Conservation (phyloP, 495 filamentous ascomycete genomes). For the Xylaria scruposa region DNA sequence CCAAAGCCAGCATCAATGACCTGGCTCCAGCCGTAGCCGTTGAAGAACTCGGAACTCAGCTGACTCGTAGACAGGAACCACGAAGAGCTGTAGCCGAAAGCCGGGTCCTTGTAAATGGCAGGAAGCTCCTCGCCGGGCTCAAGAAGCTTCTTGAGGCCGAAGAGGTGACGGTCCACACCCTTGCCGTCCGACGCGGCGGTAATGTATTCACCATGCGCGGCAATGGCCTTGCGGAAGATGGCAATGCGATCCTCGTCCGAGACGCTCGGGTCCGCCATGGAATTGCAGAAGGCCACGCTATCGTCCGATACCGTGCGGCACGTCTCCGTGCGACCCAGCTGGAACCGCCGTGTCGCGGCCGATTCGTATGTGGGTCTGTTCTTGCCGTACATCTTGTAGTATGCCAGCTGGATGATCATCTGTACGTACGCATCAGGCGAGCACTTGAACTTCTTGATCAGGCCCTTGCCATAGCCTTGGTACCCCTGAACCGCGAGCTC, state of each 20-base stretch:
- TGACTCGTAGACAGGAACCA: constrained; percentile 93
- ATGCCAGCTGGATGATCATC: constrained; percentile 98
- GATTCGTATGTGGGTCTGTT: constrained; percentile 99
- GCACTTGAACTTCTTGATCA: constrained; percentile 99
- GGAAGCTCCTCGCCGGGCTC: constrained; percentile 83
- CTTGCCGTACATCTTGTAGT: constrained; percentile 99
- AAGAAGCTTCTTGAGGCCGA: constrained; percentile 92
- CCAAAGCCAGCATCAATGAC: constrained; percentile 96
- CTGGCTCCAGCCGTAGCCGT: constrained; percentile 99
- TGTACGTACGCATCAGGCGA: constrained; percentile 97
- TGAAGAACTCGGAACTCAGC: constrained; percentile 95
- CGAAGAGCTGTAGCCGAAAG: constrained; percentile 79
- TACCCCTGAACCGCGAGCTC: constrained; percentile 93
- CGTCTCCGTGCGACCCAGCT: constrained; percentile 95
- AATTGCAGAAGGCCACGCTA: constrained; percentile 86
- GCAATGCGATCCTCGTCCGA: constrained; percentile 68
- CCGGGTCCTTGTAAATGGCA: constrained; percentile 83
- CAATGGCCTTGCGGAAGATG: constrained; percentile 81
- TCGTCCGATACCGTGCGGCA: constrained; percentile 93
- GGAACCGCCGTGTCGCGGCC: constrained; percentile 91
- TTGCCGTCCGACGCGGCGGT: constrained; percentile 84
- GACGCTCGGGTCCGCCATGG: constrained; percentile 72
- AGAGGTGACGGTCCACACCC: constrained; percentile 95
- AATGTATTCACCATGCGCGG: constrained; percentile 89
- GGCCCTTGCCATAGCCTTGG: constrained; percentile 96